A percentile compares a stretch with the other conserved stretches of the same genome.
Evolutionary conservation across 2,329 filamentous ascomycete genomes (phyloP).

Genomic region (Rhynchosporium agropyri): DNA sequence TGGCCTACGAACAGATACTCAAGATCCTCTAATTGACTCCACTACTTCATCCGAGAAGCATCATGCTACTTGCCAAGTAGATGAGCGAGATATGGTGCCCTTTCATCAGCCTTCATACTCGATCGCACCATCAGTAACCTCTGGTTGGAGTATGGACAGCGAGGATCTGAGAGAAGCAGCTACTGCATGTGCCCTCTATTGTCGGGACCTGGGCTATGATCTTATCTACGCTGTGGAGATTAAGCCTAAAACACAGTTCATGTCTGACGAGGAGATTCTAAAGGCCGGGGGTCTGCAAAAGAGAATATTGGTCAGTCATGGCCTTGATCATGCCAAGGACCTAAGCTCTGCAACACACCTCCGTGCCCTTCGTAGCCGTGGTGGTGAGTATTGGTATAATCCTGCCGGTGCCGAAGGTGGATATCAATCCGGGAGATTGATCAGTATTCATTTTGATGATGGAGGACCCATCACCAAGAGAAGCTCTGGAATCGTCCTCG

Average conservation of each 20-base stretch:
- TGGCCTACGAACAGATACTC: neutral
- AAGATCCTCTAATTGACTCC: conserved; percentile 10
- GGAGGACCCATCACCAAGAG: conserved; percentile 13
- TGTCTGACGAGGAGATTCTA: conserved; percentile 31
- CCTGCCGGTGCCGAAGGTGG: conserved; percentile 10
- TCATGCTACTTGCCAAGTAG: neutral
- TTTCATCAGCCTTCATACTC: neutral
- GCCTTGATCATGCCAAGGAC: conserved; percentile 31
- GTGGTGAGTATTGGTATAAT: conserved; percentile 19
- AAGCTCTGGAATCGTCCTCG: conserved; percentile 30
- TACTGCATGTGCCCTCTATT: conserved; percentile 36
- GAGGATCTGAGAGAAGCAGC: conserved; percentile 29
- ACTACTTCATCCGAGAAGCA: neutral
- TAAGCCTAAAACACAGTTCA: conserved; percentile 23
- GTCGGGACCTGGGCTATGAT: conserved; percentile 38
- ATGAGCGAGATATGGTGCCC: neutral
- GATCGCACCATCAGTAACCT: neutral
- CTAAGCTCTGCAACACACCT: conserved; percentile 36
- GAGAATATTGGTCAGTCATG: conserved; percentile 38
- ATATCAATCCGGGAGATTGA: conserved; percentile 25
- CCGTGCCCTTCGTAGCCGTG: conserved; percentile 32
- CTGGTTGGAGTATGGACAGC: neutral
- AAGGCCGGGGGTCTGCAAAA: conserved; percentile 31
- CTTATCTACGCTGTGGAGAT: conserved; percentile 38
- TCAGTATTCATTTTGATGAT: conserved; percentile 20